Base-by-base conservation (phyloP, 1,284 basidiomycete genomes). In the Schizophyllum commune region DNA sequence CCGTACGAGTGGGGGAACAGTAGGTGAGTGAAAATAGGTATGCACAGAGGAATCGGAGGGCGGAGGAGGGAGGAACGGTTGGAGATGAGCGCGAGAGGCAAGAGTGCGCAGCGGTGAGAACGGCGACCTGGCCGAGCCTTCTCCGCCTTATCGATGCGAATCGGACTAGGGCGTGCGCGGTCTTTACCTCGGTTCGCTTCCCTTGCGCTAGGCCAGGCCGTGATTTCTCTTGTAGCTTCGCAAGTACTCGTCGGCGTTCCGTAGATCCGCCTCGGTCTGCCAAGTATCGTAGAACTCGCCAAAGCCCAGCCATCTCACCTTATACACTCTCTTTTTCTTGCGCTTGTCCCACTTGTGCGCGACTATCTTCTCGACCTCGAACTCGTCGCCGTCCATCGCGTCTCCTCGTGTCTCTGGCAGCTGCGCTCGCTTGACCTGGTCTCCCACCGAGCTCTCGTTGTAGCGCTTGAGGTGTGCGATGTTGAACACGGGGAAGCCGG, bases 401-500 rank as follows among this genome's bases (percentile, higher is more conserved):
- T 58, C 17, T 15, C 58, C 60, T n/a, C 57, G 2, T 1, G 60
- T 59, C 3, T 55, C 57, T 22, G 27, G 47, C 7, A 61, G 9
- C 5, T 58, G 22, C 1, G 57, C 9, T 1, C 60, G 13, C 5
- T 54, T 32, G 5, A 21, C 19, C 15, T 20, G n/a, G 22, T 55
- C 34, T 17, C 39, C 39, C 17, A 47, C 17, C 8, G 39, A 47
- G 8, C 39, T 47, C 39, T 53, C 21, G 33, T 67, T 9, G 56
- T 68, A 71, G 19, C 34, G 61, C 33, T 67, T 64, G 0, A 75
- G 54, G 33, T 75, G 72, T 13, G 64, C 59, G 0, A 74, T 61
- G 60, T 74, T 75, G 52, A 75, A 62, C 0, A 74, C 66, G 7
- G 72, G 65, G 59, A 67, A 66, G 55, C 68, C 67, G 0, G 67